Conservation (phyloP, 1,284 basidiomycete genomes). For the Leccinum cinnamomeum region DNA sequence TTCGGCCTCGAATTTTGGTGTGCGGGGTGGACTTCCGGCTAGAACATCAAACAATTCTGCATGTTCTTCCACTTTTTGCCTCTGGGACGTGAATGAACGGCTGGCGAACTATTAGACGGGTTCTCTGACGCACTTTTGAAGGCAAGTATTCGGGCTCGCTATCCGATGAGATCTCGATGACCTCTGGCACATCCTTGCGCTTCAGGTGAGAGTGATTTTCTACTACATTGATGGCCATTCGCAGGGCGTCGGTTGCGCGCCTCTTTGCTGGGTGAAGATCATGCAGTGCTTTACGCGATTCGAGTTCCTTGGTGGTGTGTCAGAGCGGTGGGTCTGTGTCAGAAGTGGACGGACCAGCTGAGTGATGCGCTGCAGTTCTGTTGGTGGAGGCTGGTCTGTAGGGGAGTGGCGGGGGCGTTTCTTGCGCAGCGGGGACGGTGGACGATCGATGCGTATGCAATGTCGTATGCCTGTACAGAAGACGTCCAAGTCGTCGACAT, state of each 20-base stretch:
- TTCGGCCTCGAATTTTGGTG: constrained; percentile 11
- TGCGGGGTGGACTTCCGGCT: background rate
- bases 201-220: constrained; percentile 18
- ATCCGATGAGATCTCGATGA: constrained; percentile 34
- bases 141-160: constrained; percentile 29
- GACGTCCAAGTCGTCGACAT: constrained; percentile 29
- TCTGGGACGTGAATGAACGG: constrained; percentile 17
- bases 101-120: background rate
- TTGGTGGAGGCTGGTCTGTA: constrained; percentile 2
- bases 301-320: constrained; percentile 25
- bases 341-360: constrained; percentile 20
- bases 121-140: constrained; percentile 22
- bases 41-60: background rate
- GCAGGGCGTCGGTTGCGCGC: constrained; percentile 23
- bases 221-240: constrained; percentile 16
- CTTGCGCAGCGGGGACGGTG: constrained; percentile 10
- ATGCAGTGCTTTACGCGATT: constrained; percentile 15
- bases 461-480: constrained; percentile 22
- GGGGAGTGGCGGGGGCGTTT: constrained; percentile 15
- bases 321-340: background rate
- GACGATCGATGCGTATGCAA: constrained; percentile 18
- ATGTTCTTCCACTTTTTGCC: constrained; percentile 15
- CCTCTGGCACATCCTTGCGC: constrained; percentile 23
- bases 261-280: constrained; percentile 20
- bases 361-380: constrained; percentile 29